Base-by-base conservation (phyloP, 805 yeast species). In the Kodamaea jinghongensis region DNA sequence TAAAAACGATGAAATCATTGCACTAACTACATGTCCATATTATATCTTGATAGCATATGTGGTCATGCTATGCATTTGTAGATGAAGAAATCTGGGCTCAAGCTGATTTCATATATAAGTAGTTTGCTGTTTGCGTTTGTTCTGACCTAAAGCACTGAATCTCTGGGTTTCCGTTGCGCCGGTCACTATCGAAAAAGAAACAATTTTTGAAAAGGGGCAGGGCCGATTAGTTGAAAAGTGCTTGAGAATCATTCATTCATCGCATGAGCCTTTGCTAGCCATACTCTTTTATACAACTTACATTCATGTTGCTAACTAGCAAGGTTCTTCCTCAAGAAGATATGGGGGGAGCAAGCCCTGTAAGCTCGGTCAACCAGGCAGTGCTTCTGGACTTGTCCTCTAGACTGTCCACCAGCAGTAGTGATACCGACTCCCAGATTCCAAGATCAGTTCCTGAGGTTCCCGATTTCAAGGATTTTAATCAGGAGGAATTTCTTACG, bases 401-500 rank as follows among this genome's bases (percentile, higher is more conserved):
- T 9, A 17, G 37, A 17, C 42, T 38, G 42, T 32, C 40, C 14
- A 37, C 36, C 14, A 38, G 42, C 33, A 38, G 42, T 26, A 33
- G 34, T 20, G 42, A 38, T 13, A 38, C 26, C 28, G 42, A 38
- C 5, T 26, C 15, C 5, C 13, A 15, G 12, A 15, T 25, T 3
- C 29, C 36, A 8, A 26, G 30, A 17, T 5, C 22, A 6, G 20
- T 25, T 8, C 12, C 14, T 11, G 29, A 27, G 11, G 29, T 9
- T 11, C 29, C 29, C 14, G 29, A 27, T 27, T 27, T 27, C 23
- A 20, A 16, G n/a, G n/a, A n/a, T n/a, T n/a, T 26, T 16, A 15
- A 16, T n/a, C 42, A 38, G 17, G 37, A 38, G 11, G 42, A 38
- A 34, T 38, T 32, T 28, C 57, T 69, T 23, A 52, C 43, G 26